Evolutionary conservation across 768 basidiomycete species (phyloP).

Genomic region (Lentinula detonsa): DNA sequence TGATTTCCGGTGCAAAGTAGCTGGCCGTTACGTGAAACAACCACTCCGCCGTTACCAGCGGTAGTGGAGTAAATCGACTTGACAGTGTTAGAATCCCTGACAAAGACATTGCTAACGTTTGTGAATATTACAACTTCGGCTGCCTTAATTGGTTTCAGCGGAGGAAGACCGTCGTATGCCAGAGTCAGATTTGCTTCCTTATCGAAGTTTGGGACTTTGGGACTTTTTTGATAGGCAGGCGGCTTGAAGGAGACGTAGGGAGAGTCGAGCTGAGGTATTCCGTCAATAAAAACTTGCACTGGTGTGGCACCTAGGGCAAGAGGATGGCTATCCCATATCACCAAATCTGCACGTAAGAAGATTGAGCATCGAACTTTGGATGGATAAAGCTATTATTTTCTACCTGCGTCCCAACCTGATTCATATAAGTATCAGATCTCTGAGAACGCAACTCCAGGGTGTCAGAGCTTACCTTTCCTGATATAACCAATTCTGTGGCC

Average conservation of each 20-base stretch:
- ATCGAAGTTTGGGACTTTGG: constrained; percentile 65
- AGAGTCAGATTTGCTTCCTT: constrained; percentile 58
- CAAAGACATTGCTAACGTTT: constrained; percentile 53
- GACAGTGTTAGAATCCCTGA: constrained; percentile 21
- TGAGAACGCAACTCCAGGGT: neutral
- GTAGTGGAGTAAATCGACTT: constrained; percentile 20
- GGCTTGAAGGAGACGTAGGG: constrained; percentile 50
- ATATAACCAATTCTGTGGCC: constrained; percentile 55
- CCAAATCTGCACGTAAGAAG: constrained; percentile 44
- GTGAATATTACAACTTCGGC: constrained; percentile 44
- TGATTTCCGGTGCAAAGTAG: constrained; percentile 42
- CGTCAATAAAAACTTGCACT: constrained; percentile 85
- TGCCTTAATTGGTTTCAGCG: constrained; percentile 41
- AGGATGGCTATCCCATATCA: constrained; percentile 84
- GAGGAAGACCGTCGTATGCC: constrained; percentile 69
- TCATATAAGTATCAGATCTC: neutral
- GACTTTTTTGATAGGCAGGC: constrained; percentile 33
- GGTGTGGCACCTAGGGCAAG: constrained; percentile 84
- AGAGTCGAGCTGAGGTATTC: constrained; percentile 62
- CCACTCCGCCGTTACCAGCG: constrained; percentile 22
- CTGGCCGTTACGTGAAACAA: constrained; percentile 39
- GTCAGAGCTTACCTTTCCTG: constrained; percentile 39
- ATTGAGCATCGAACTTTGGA: neutral
- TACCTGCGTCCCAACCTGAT: constrained; percentile 72
- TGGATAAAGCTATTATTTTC: constrained; percentile 9